These are phyloP conservation scores for Pythium rhizo-oryzae DNA, from an alignment of 352 stramenopile species.

Conservation along the genomic window DNA sequence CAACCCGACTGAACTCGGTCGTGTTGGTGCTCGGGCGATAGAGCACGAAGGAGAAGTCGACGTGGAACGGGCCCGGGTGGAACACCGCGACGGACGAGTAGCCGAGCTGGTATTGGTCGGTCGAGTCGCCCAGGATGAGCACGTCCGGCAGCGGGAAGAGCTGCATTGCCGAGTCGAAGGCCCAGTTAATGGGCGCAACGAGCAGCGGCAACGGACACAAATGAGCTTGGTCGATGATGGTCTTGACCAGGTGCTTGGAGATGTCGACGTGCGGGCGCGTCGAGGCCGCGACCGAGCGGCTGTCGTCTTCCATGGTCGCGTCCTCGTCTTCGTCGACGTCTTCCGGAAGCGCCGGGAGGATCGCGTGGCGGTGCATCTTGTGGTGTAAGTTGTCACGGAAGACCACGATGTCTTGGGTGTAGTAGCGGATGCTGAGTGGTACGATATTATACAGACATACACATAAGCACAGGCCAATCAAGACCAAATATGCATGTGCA, in stretches of 20 bases:
- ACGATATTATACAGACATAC: not conserved
- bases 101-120: conserved; percentile 80
- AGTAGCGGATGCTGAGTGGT: conserved; percentile 79
- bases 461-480: not conserved
- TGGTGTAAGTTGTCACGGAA: conserved; percentile 92
- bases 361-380: conserved; percentile 89
- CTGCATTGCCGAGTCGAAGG: conserved; percentile 91
- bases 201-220: conserved; percentile 90
- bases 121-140: conserved; percentile 82
- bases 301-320: conserved; percentile 31
- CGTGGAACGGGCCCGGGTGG: conserved; percentile 80
- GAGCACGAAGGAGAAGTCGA: conserved; percentile 86
- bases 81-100: conserved; percentile 85
- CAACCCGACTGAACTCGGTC: conserved; percentile 84
- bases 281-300: conserved; percentile 11
- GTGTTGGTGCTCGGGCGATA: conserved; percentile 84
- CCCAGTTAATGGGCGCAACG: conserved; percentile 92
- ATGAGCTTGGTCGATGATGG: conserved; percentile 93
- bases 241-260: conserved; percentile 88
- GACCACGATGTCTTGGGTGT: conserved; percentile 93
- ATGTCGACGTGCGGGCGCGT: conserved; percentile 59
- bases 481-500: not conserved
- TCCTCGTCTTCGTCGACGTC: conserved; percentile 37
- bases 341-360: conserved; percentile 56
- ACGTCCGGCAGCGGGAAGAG: conserved; percentile 94